Percentiles rank a stretch among this genome's conserved stretches.
These are phyloP conservation scores for Melastoma malabathricum DNA, from an alignment of 345 rosid genomes.

Conservation along the genomic window DNA sequence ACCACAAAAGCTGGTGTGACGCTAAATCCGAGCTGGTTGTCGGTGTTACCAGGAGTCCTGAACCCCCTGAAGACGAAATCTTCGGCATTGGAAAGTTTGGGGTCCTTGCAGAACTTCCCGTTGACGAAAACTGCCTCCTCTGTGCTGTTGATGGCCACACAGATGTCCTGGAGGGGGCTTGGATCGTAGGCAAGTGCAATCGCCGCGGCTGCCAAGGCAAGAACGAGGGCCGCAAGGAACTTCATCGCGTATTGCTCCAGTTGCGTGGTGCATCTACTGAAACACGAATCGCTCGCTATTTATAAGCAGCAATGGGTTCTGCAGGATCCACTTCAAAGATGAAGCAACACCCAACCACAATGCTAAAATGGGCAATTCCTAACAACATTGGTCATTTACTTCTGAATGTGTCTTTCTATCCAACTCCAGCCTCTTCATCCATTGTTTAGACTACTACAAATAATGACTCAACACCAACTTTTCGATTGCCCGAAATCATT, in stretches of 20 bases:
- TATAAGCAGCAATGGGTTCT: too few relatives aligned
- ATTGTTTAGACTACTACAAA: too few relatives aligned
- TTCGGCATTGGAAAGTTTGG: neutral
- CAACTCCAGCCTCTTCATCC: too few relatives aligned
- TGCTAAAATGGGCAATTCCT: too few relatives aligned
- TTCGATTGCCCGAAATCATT: too few relatives aligned
- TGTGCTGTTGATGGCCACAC: slow-evolving; percentile 13
- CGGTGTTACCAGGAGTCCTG: neutral
- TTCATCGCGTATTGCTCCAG: slow-evolving; percentile 1
- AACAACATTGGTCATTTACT: too few relatives aligned
- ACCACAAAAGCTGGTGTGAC: neutral
- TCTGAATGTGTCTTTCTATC: too few relatives aligned
- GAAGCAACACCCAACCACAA: too few relatives aligned
- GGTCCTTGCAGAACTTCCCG: neutral
- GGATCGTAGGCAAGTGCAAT: neutral
- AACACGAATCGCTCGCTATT: too few relatives aligned
- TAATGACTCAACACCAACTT: too few relatives aligned
- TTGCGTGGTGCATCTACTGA: too few relatives aligned
- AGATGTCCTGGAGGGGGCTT: slow-evolving; percentile 18
- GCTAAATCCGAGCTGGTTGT: neutral
- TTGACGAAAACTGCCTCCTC: neutral
- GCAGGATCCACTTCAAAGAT: too few relatives aligned
- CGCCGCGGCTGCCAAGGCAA: neutral
- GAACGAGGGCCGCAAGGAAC: neutral
- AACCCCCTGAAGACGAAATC: neutral